phyloP scores from a whole-genome alignment of 2,329 filamentous ascomycete species.

The Hypoxylon rubiginosum region DNA sequence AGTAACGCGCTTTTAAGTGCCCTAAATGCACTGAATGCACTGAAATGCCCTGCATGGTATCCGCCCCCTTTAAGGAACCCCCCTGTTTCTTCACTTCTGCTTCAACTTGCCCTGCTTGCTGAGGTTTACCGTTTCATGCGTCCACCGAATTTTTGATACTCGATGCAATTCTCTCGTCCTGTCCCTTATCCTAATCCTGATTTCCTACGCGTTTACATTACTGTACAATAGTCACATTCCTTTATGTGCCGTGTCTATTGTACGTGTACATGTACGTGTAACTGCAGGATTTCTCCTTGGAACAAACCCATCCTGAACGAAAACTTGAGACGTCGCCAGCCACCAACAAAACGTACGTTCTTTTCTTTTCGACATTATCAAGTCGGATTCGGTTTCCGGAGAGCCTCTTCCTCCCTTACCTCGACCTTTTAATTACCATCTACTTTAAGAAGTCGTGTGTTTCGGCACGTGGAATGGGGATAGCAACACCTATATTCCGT shows the following conservation, averaged over 20 bases:
- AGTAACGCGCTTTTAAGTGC: not conserved
- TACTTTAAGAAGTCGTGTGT: conserved; percentile 7
- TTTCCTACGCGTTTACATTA: conserved; percentile 18
- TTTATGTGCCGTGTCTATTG: not conserved
- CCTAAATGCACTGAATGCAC: not conserved
- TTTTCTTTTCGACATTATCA: conserved; percentile 9
- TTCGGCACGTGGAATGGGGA: conserved; percentile 32
- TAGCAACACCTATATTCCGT: conserved; percentile 8
- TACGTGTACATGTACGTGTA: conserved; percentile 17
- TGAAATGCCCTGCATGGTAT: conserved; percentile 25
- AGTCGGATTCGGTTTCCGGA: conserved; percentile 18
- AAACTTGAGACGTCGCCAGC: conserved; percentile 37
- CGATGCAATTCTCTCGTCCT: conserved; percentile 15
- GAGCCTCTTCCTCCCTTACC: conserved; percentile 22
- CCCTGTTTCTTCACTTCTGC: conserved; percentile 31
- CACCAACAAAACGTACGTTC: conserved; percentile 30
- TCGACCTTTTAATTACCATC: conserved; percentile 21
- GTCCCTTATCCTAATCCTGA: not conserved
- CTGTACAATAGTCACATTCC: conserved; percentile 1
- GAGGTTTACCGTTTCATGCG: conserved; percentile 29
- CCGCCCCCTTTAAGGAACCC: conserved; percentile 35
- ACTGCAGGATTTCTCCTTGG: conserved; percentile 36
- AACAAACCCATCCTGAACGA: conserved; percentile 14
- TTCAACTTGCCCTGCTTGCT: conserved; percentile 33
- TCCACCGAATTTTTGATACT: conserved; percentile 28